A percentile compares a stretch with the other conserved stretches of the same genome.
phyloP scores from a whole-genome alignment of 1,284 basidiomycete species.

The Athelia sp. region DNA sequence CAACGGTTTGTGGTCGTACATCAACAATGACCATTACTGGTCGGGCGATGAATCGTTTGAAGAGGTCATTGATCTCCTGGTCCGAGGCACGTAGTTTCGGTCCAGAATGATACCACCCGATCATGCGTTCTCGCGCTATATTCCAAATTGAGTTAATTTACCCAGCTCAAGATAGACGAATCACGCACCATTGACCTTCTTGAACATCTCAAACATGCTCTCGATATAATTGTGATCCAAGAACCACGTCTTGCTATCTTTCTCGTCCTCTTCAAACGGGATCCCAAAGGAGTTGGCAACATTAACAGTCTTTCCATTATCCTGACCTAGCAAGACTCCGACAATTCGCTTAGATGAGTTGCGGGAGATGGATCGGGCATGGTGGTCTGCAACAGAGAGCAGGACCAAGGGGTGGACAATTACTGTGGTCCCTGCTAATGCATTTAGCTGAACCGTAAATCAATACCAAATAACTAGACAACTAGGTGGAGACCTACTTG shows the following conservation, averaged over 20 bases:
- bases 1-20: constrained; percentile 84
- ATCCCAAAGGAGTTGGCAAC: constrained; percentile 96
- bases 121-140: constrained; percentile 89
- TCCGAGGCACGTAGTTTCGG: constrained; percentile 94
- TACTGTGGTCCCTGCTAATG: constrained; percentile 63
- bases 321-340: constrained; percentile 92
- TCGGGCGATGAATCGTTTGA: constrained; percentile 88
- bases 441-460: constrained; percentile 45
- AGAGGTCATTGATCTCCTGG: constrained; percentile 95
- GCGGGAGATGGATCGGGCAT: constrained; percentile 79
- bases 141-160: constrained; percentile 1
- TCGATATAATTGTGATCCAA: constrained; percentile 98
- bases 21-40: constrained; percentile 99
- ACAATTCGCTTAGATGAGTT: constrained; percentile 87
- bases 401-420: constrained; percentile 91
- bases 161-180: background rate
- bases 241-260: constrained; percentile 98
- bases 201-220: constrained; percentile 99
- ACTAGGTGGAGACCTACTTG: constrained; percentile 37
- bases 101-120: constrained; percentile 99
- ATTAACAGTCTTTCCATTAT: constrained; percentile 90
- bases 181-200: constrained; percentile 94
- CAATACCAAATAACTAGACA: too few relatives aligned
- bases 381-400: constrained; percentile 88
- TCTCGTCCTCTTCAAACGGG: constrained; percentile 98